Conservation (phyloP, 495 filamentous ascomycete genomes). For the Jackrogersella multiformis region DNA sequence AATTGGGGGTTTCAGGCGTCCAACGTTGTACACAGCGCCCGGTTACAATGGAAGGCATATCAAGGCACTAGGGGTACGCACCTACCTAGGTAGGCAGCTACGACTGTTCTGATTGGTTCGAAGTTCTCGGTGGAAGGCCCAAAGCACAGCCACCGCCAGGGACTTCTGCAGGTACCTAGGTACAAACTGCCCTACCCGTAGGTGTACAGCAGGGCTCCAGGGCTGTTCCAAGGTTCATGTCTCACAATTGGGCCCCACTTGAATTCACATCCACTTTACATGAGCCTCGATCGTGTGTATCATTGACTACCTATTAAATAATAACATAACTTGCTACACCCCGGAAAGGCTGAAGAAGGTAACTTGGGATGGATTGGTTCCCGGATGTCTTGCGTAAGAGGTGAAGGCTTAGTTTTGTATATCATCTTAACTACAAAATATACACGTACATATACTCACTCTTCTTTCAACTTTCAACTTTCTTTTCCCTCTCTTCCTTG, state of each 20-base stretch:
- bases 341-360: background rate
- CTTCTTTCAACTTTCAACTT: slow-evolving; percentile 4
- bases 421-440: slow-evolving; percentile 5
- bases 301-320: slow-evolving; percentile 4
- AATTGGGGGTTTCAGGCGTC: too few relatives aligned
- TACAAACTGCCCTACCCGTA: too few relatives aligned
- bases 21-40: too few relatives aligned
- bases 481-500: slow-evolving; percentile 3
- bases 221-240: too few relatives aligned
- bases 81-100: background rate
- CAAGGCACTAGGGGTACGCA: background rate
- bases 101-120: background rate
- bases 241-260: background rate
- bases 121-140: background rate
- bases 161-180: background rate
- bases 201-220: too few relatives aligned
- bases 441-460: slow-evolving; percentile 4
- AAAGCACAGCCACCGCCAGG: background rate
- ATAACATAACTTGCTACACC: slow-evolving; percentile 1
- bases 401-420: slow-evolving; percentile 17
- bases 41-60: too few relatives aligned
- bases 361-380: background rate
- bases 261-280: background rate
- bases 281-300: slow-evolving; percentile 1
- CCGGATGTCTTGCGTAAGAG: slow-evolving; percentile 6